Conservation (phyloP, 108 stramenopile species). For the Discostella stelligeroides region DNA sequence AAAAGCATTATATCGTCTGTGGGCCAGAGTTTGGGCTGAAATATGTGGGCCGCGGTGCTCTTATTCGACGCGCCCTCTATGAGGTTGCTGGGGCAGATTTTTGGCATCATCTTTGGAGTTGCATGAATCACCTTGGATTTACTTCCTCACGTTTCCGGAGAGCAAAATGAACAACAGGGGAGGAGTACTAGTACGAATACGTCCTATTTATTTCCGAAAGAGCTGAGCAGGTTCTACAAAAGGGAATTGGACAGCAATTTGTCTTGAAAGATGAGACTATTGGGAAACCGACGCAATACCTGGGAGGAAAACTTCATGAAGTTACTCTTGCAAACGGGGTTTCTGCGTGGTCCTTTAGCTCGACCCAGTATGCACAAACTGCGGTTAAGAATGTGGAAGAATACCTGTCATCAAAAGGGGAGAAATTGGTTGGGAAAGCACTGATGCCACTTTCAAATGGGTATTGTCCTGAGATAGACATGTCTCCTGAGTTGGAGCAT, state of each 20-base stretch:
- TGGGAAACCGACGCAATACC: slow-evolving; percentile 49
- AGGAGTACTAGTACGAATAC: slow-evolving; percentile 40
- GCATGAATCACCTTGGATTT: slow-evolving; percentile 43
- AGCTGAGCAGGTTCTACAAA: slow-evolving; percentile 53
- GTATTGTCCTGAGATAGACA: slow-evolving; percentile 50
- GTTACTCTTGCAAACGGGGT: slow-evolving; percentile 42
- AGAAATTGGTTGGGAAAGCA: slow-evolving; percentile 14
- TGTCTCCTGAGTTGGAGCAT: slow-evolving; percentile 12
- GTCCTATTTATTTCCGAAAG: no score
- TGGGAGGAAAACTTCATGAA: slow-evolving; percentile 51
- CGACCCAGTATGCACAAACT: slow-evolving; percentile 44
- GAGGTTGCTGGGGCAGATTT: slow-evolving; percentile 52
- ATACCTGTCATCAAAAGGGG: slow-evolving; percentile 12
- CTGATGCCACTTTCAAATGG: slow-evolving; percentile 24
- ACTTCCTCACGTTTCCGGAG: slow-evolving; percentile 42
- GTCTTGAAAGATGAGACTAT: slow-evolving; percentile 49
- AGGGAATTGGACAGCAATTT: slow-evolving; percentile 48
- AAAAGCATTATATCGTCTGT: no score
- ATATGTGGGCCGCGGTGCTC: slow-evolving; percentile 36
- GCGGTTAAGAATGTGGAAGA: slow-evolving; percentile 42
- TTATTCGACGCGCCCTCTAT: slow-evolving; percentile 59
- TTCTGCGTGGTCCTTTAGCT: slow-evolving; percentile 49
- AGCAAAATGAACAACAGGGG: no score
- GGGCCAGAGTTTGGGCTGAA: no score
- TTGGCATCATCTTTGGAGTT: no score